Evolutionary conservation across 495 filamentous ascomycete genomes (phyloP), one percentile per base, ranked within the genome.

Genomic region (Xylaria nigripes): DNA sequence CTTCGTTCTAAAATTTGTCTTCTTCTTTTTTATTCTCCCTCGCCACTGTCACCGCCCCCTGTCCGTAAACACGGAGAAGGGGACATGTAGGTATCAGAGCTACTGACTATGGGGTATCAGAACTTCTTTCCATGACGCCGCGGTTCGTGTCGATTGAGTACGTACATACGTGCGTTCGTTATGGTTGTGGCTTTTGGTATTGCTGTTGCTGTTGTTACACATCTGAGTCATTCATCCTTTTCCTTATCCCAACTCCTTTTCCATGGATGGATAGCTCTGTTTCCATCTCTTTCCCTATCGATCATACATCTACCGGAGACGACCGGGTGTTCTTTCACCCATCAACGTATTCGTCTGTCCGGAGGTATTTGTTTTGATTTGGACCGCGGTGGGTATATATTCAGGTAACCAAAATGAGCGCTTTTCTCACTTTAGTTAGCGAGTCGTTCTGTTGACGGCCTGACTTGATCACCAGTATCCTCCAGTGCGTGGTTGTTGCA

Each of bases 71-170:
- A n/a, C n/a, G n/a, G n/a, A n/a, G n/a, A n/a, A n/a, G n/a, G n/a
- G n/a, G n/a, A n/a, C n/a, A n/a, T n/a, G n/a, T n/a, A n/a, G n/a
- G n/a, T n/a, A n/a, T n/a, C n/a, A n/a, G n/a, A n/a, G n/a, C n/a
- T n/a, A n/a, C n/a, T n/a, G n/a, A n/a, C n/a, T 25, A 25, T 1
- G 40, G 48, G 49, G 49, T 51, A 51, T 51, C 49, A 51, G 40
- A 44, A 30, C 7, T 21, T 48, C 21, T 6, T 7, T 36, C 15
- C 32, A 0, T 32, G 16, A 5, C 10, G 27, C 10, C 10, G 4
- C 10, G 27, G 5, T 30, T 30, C 27, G 27, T 30, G 4, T 30
- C 4, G 27, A 4, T 30, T 30, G 27, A 5, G 10, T 10, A 30
- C 27, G 10, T 30, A 30, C 27, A 30, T 4, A 30, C 27, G 10